Base-by-base conservation (phyloP, 148 eudicot genomes). In the Dysphania ambrosioides region DNA sequence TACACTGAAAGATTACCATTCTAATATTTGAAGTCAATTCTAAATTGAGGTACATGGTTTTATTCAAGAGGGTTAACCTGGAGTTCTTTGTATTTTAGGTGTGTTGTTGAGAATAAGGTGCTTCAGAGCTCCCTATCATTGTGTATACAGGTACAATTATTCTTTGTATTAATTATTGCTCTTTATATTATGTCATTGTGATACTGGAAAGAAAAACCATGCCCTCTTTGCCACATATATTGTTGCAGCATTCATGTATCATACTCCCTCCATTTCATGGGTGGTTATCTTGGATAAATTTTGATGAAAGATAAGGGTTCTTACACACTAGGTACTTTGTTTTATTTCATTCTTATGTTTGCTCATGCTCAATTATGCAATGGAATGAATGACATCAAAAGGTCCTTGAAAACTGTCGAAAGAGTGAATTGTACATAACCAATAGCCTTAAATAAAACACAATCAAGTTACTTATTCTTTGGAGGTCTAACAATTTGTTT, bases 51-150 rank as follows among this genome's bases (percentile, higher is more conserved):
- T 70, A 16, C 71, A 29, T 66, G 36, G 12, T 13, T 67, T 47
- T 63, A 57, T 49, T 59, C 11, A 11, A 49, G 26, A 49, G 58
- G 51, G 36, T 61, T 73, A 26, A 81, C 38, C 73, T 62, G 7
- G 55, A 76, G 5, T 47, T 71, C 78, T 73, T 66, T 83, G 75
- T 34, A 35, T 68, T 75, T 31, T 72, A 95, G 99, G 85, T 96
- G 97, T 75, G 99, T 96, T 75, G 99, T 92, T 59, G 97, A 96
- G 91, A 96, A 96, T 80, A 92, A 88, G 81, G 93, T 96, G 83
- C 97, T 96, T 72, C 91, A 82, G 69, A 85, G 85, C 79, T 96
- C 97, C 49, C 81, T 96, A 24, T 78, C 87, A 59, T 80, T 90
- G 72, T 85, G 91, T 83, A 41, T 96, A 57, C 87, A 90, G 97